Evolutionary conservation across 106 monocot species (phyloP).

Genomic region (Dactylorhiza incarnata): DNA sequence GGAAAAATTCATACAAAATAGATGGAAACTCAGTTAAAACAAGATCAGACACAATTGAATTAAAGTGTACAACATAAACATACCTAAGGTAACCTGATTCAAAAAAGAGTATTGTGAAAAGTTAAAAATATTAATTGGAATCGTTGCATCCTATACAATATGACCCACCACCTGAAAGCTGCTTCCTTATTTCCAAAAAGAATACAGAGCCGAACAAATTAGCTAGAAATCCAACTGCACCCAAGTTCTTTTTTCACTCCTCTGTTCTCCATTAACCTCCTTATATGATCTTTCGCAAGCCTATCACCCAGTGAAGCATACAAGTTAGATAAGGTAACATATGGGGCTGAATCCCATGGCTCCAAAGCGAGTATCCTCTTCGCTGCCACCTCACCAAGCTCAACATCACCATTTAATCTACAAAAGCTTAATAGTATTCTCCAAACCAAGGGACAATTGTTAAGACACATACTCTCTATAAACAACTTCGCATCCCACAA

Average conservation of each 20-base stretch:
- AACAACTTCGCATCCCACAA: constrained; percentile 23
- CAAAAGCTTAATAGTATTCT: constrained; percentile 28
- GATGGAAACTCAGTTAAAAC: too few species aligned
- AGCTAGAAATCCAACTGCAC: constrained; percentile 27
- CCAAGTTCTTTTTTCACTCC: constrained; percentile 29
- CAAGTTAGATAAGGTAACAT: constrained; percentile 24
- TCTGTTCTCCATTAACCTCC: constrained; percentile 24
- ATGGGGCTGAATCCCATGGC: constrained; percentile 23
- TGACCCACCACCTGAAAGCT: background rate
- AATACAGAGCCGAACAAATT: background rate
- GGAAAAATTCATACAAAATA: too few species aligned
- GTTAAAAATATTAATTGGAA: background rate
- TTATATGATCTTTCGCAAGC: constrained; percentile 13
- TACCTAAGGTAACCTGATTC: background rate
- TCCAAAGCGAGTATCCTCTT: constrained; percentile 24
- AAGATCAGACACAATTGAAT: background rate
- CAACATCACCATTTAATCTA: constrained; percentile 24
- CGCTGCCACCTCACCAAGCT: constrained; percentile 24
- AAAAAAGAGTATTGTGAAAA: background rate
- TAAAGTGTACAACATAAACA: background rate
- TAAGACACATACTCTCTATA: constrained; percentile 15
- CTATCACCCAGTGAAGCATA: constrained; percentile 24
- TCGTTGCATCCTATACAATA: constrained; percentile 1
- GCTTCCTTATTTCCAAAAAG: background rate
- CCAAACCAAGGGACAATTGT: constrained; percentile 23